Percentiles rank a stretch among this genome's conserved stretches.
These are phyloP conservation scores for Gryganskiella cystojenkinii DNA, from an alignment of 192 early-diverging fungal genomes.

Conservation along the genomic window DNA sequence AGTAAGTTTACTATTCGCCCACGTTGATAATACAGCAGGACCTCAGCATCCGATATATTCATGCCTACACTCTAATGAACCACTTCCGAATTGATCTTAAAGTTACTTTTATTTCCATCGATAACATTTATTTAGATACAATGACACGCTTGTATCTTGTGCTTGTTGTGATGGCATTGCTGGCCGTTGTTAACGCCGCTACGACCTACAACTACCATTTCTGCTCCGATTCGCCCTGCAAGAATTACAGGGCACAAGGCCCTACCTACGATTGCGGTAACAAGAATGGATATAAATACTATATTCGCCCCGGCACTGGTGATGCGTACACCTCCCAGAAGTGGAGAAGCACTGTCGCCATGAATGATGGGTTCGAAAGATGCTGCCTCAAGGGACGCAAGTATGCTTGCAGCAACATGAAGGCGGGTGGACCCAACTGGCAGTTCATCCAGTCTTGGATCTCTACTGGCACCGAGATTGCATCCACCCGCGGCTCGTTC, in stretches of 20 bases:
- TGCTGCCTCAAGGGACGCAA: slow-evolving; percentile 26
- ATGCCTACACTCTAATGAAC: slow-evolving; percentile 11
- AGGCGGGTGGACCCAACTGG: slow-evolving; percentile 17
- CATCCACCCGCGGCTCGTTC: slow-evolving; percentile 7
- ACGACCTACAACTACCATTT: slow-evolving; percentile 25
- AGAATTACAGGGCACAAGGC: slow-evolving; percentile 6
- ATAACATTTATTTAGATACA: slow-evolving; percentile 15
- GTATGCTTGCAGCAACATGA: slow-evolving; percentile 27
- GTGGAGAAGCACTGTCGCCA: slow-evolving; percentile 23
- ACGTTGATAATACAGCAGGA: slow-evolving; percentile 4
- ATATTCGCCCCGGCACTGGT: slow-evolving; percentile 18
- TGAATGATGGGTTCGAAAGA: slow-evolving; percentile 16
- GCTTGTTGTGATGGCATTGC: slow-evolving; percentile 10
- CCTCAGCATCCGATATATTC: slow-evolving; percentile 9
- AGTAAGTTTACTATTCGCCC: slow-evolving; percentile 11
- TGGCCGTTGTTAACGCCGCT: slow-evolving; percentile 18
- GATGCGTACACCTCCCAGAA: slow-evolving; percentile 27
- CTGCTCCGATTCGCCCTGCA: slow-evolving; percentile 23
- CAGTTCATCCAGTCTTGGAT: slow-evolving; percentile 23
- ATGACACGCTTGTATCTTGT: slow-evolving; percentile 10
- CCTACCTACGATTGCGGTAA: slow-evolving; percentile 14
- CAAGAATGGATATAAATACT: slow-evolving; percentile 22
- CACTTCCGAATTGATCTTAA: slow-evolving; percentile 18
- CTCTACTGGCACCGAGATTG: slow-evolving; percentile 10
- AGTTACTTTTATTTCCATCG: slow-evolving; percentile 10